Percentiles rank a stretch among this genome's conserved stretches.
Conservation (phyloP, 2,329 filamentous ascomycete genomes). For the Meredithiella fracta region DNA sequence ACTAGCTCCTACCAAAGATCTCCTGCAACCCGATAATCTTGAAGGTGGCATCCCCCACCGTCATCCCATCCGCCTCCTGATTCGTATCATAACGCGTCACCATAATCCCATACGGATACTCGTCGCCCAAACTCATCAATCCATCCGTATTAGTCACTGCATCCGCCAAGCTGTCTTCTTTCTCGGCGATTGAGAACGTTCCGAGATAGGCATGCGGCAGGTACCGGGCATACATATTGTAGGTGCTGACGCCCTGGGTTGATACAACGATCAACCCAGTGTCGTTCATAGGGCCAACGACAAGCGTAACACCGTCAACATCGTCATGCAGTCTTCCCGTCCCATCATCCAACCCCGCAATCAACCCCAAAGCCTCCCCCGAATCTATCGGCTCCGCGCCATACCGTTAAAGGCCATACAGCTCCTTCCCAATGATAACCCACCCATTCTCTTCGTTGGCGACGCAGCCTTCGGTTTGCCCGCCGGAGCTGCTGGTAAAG, state of each 20-base stretch:
- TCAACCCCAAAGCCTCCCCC: slow-evolving; percentile 20
- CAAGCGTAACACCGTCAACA: slow-evolving; percentile 32
- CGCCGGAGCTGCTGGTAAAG: slow-evolving; percentile 33
- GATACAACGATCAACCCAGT: neutral
- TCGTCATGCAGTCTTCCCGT: slow-evolving; percentile 29
- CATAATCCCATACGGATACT: slow-evolving; percentile 29
- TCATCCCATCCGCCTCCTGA: slow-evolving; percentile 29
- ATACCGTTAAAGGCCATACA: slow-evolving; percentile 35
- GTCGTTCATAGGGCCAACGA: neutral
- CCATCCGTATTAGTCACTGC: slow-evolving; percentile 38
- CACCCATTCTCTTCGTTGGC: slow-evolving; percentile 34
- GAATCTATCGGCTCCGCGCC: slow-evolving; percentile 30
- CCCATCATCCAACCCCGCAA: slow-evolving; percentile 28
- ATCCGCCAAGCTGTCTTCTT: slow-evolving; percentile 16
- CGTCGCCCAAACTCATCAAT: slow-evolving; percentile 27
- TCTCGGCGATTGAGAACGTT: neutral
- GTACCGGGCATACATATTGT: neutral
- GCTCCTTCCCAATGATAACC: slow-evolving; percentile 36
- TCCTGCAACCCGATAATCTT: slow-evolving; percentile 30
- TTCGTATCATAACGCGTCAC: slow-evolving; percentile 39
- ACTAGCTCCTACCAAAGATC: slow-evolving; percentile 21
- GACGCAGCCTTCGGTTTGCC: slow-evolving; percentile 39
- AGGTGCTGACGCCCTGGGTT: neutral
- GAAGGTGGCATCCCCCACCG: slow-evolving; percentile 31
- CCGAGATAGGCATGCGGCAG: neutral